Conservation (phyloP, 257 asterid species). For the Haberlea rhodopensis region DNA sequence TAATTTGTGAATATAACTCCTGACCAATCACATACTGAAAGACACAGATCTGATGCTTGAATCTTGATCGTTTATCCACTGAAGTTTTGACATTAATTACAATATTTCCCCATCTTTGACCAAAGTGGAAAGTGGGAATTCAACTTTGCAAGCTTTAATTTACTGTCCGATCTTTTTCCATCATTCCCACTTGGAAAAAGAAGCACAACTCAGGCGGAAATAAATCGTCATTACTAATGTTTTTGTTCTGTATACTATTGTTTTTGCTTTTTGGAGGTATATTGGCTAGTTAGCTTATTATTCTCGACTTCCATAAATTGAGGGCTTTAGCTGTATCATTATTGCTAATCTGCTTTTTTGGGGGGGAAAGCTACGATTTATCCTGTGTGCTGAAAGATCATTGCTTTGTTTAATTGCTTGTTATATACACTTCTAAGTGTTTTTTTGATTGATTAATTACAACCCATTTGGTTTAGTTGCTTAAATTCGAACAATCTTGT, state of each 20-base stretch:
- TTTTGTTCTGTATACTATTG: constrained; percentile 26
- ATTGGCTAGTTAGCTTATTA: constrained; percentile 32
- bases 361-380: constrained; percentile 55
- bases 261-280: constrained; percentile 30
- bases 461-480: constrained; percentile 28
- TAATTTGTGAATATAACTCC: constrained; percentile 16
- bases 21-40: constrained; percentile 27
- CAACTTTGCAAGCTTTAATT: constrained; percentile 29
- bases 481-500: constrained; percentile 19
- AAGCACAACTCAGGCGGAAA: constrained; percentile 22
- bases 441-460: constrained; percentile 22
- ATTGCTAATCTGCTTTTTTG: constrained; percentile 57
- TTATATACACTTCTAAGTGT: constrained; percentile 19
- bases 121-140: constrained; percentile 30
- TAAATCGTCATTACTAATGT: constrained; percentile 31
- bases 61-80: constrained; percentile 39
- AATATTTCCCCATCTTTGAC: constrained; percentile 20
- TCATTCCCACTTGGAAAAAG: constrained; percentile 32
- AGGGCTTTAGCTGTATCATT: constrained; percentile 48
- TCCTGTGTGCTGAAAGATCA: constrained; percentile 26
- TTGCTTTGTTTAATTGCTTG: constrained; percentile 32
- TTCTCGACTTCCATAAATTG: constrained; percentile 56
- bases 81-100: constrained; percentile 20
- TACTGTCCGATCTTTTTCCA: constrained; percentile 26
- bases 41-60: constrained; percentile 44